phyloP scores from a whole-genome alignment of 2,329 filamentous ascomycete species.

The Trichoderma koningii region DNA sequence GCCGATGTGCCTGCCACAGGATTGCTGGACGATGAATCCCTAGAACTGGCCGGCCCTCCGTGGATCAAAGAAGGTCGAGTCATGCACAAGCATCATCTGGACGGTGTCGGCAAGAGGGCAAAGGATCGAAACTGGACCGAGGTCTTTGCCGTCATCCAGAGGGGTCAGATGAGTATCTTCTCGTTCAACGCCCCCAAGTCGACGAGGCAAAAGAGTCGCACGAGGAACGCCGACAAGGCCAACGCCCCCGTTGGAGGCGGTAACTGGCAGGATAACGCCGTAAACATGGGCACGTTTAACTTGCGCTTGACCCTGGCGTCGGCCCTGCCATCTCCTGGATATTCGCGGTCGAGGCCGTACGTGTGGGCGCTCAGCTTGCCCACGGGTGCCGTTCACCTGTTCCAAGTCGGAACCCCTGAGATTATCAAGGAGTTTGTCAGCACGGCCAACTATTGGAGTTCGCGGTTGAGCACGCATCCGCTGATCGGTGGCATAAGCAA shows the following conservation, averaged over 20 bases:
- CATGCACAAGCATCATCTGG: slow-evolving; percentile 94
- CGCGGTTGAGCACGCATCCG: slow-evolving; percentile 89
- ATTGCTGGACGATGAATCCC: slow-evolving; percentile 85
- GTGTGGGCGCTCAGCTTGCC: slow-evolving; percentile 94
- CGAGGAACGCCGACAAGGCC: slow-evolving; percentile 51
- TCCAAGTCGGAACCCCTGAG: slow-evolving; percentile 93
- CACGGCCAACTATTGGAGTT: slow-evolving; percentile 97
- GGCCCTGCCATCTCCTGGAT: slow-evolving; percentile 84
- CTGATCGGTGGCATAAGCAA: slow-evolving; percentile 92
- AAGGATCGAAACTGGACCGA: slow-evolving; percentile 95
- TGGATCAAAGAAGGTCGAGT: slow-evolving; percentile 98
- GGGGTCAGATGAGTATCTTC: slow-evolving; percentile 91
- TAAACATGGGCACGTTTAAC: slow-evolving; percentile 82
- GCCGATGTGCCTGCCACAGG: slow-evolving; percentile 59
- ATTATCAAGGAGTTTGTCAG: slow-evolving; percentile 93
- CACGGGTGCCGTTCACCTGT: slow-evolving; percentile 93
- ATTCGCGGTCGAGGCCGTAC: slow-evolving; percentile 85
- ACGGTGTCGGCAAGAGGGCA: slow-evolving; percentile 85
- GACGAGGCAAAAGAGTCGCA: slow-evolving; percentile 65
- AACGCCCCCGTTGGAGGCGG: slow-evolving; percentile 81
- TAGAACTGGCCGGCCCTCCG: slow-evolving; percentile 89
- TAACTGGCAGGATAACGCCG: slow-evolving; percentile 97
- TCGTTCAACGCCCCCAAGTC: slow-evolving; percentile 86
- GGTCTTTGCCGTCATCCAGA: slow-evolving; percentile 94
- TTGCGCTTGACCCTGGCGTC: slow-evolving; percentile 91